These are phyloP conservation scores for Vitis hybrid DNA, from an alignment of 177 flowering plant species.

Conservation along the genomic window DNA sequence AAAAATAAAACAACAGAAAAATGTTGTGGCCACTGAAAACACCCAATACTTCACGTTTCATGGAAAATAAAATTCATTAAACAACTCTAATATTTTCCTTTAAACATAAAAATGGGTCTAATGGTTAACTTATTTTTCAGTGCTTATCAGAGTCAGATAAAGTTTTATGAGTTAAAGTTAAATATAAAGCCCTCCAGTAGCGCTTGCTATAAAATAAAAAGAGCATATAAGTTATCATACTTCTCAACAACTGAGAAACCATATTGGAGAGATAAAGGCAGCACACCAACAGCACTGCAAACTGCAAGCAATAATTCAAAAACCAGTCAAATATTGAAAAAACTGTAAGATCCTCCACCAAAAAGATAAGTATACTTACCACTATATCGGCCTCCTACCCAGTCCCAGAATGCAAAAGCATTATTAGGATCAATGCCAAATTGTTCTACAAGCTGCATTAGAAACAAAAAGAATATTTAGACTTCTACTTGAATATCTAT, in stretches of 20 bases:
- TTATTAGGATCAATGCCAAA: slow-evolving; percentile 97
- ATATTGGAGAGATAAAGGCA: slow-evolving; percentile 95
- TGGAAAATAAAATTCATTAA: background rate
- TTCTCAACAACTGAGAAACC: slow-evolving; percentile 86
- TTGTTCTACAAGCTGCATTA: slow-evolving; percentile 83
- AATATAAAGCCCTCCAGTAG: background rate
- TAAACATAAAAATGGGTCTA: background rate
- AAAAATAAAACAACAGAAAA: background rate
- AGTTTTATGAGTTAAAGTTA: background rate
- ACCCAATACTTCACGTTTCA: background rate
- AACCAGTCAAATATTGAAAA: slow-evolving; percentile 3
- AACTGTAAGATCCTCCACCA: slow-evolving; percentile 1
- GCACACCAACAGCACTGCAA: slow-evolving; percentile 97
- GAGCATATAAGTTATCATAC: slow-evolving; percentile 38
- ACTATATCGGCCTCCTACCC: slow-evolving; percentile 99
- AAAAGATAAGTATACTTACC: slow-evolving; percentile 42
- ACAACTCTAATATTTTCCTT: background rate
- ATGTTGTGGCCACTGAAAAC: background rate
- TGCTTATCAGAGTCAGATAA: background rate
- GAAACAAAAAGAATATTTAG: slow-evolving; percentile 8
- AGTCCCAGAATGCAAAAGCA: slow-evolving; percentile 99
- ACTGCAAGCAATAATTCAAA: slow-evolving; percentile 50
- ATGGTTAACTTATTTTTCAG: background rate
- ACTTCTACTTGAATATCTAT: background rate
- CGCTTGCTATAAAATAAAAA: slow-evolving; percentile 1